Evolutionary conservation across 202 grass and related monocot species (phyloP).

Genomic region (Miscanthus sacchariflorus): DNA sequence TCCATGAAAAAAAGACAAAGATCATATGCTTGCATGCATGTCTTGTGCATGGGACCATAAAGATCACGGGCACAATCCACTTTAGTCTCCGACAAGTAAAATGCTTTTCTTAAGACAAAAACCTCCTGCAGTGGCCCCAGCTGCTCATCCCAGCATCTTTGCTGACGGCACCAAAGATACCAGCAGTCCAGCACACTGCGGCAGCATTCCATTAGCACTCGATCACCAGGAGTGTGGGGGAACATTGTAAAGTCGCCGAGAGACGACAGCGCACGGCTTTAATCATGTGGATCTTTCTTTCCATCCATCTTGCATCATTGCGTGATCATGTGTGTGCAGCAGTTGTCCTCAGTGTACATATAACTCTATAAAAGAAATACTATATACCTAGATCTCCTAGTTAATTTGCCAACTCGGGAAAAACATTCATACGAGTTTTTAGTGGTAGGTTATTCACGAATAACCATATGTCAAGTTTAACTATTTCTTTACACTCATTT

Average conservation of each 20-base stretch:
- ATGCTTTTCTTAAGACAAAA: constrained; percentile 49
- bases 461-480: neutral
- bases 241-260: constrained; percentile 42
- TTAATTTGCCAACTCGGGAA: neutral
- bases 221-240: constrained; percentile 21
- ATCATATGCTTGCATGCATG: constrained; percentile 30
- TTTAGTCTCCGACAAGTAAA: constrained; percentile 58
- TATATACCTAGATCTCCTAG: neutral
- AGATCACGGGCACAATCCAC: constrained; percentile 47
- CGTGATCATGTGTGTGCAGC: constrained; percentile 20
- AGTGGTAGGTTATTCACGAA: neutral
- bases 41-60: constrained; percentile 29
- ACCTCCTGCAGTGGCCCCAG: constrained; percentile 19
- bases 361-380: neutral
- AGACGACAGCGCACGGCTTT: constrained; percentile 52
- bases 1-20: neutral
- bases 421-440: neutral
- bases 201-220: constrained; percentile 21
- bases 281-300: constrained; percentile 65
- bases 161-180: constrained; percentile 41
- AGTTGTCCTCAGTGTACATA: neutral
- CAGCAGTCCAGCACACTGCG: constrained; percentile 11
- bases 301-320: constrained; percentile 42
- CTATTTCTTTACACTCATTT: neutral
- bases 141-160: constrained; percentile 41